These are phyloP conservation scores for Coemansia sp. DNA, from an alignment of 192 early-diverging fungal species.

Conservation along the genomic window DNA sequence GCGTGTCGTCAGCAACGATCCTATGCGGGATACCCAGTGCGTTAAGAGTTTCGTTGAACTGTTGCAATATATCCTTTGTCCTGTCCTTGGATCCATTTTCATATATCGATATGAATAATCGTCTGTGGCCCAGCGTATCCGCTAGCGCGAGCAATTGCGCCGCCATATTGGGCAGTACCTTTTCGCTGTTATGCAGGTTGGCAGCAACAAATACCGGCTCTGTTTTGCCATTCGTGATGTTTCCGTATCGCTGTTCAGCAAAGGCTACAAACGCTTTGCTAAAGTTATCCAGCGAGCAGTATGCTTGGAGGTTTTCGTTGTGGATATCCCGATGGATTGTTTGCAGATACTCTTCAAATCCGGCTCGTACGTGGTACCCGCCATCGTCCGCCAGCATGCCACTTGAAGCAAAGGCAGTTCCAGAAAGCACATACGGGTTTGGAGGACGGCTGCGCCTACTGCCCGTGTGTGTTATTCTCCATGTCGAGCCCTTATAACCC, in stretches of 20 bases:
- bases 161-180: conserved; percentile 45
- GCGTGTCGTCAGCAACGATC: conserved; percentile 12
- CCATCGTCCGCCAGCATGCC: neutral
- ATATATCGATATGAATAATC: conserved; percentile 47
- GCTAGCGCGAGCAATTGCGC: conserved; percentile 36
- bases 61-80: conserved; percentile 36
- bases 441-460: neutral
- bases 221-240: neutral
- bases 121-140: conserved; percentile 29
- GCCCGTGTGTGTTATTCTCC: neutral
- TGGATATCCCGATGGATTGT: conserved; percentile 15
- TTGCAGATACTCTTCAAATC: conserved; percentile 25
- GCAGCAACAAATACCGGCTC: conserved; percentile 29
- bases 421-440: neutral
- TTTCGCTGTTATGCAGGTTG: conserved; percentile 49
- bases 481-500: neutral
- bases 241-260: conserved; percentile 22
- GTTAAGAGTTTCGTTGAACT: conserved; percentile 12
- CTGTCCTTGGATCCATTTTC: conserved; percentile 51
- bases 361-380: neutral
- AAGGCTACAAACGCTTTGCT: conserved; percentile 7
- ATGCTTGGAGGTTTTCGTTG: conserved; percentile 24
- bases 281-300: conserved; percentile 29
- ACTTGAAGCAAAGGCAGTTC: neutral
- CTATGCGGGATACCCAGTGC: conserved; percentile 25